A percentile compares a stretch with the other conserved stretches of the same genome.
Evolutionary conservation across 1,284 basidiomycete species (phyloP).

Genomic region (Boletus semigastroideus): DNA sequence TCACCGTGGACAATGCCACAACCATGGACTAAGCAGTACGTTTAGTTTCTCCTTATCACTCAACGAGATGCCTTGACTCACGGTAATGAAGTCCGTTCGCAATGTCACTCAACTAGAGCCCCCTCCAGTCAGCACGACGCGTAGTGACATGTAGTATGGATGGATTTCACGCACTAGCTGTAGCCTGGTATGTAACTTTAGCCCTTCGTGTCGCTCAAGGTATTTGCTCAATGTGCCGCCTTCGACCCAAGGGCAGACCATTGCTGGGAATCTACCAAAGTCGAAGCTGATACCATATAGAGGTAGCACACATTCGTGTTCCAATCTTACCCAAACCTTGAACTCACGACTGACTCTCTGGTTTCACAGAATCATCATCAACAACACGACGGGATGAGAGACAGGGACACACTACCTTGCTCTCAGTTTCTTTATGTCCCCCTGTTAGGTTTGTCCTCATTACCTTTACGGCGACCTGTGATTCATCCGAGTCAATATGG

Average conservation of each 20-base stretch:
- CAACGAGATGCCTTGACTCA: neutral
- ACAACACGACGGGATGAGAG: neutral
- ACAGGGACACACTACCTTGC: conserved; percentile 10
- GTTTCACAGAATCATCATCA: neutral
- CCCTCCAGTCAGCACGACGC: conserved; percentile 1
- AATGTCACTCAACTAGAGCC: conserved; percentile 19
- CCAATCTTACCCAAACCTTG: conserved; percentile 22
- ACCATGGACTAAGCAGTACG: conserved; percentile 12
- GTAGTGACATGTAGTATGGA: neutral
- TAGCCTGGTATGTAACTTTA: conserved; percentile 2
- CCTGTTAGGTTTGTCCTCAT: conserved; percentile 21
- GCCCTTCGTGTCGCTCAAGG: conserved; percentile 15
- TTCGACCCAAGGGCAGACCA: conserved; percentile 28
- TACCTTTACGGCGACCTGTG: conserved; percentile 26
- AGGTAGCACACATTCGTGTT: conserved; percentile 25
- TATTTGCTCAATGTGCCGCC: conserved; percentile 20
- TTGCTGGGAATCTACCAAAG: conserved; percentile 24
- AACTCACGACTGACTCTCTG: conserved; percentile 24
- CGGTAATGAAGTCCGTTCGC: conserved; percentile 26
- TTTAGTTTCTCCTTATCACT: neutral
- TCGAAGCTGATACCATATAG: conserved; percentile 26
- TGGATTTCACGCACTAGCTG: conserved; percentile 12
- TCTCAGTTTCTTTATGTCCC: conserved; percentile 1
- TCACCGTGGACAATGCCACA: conserved; percentile 28
- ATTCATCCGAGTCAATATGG: neutral